Percentiles rank a stretch among this genome's conserved stretches.
Evolutionary conservation across 108 stramenopile species (phyloP).

Genomic region (Schizochytrium sp.): DNA sequence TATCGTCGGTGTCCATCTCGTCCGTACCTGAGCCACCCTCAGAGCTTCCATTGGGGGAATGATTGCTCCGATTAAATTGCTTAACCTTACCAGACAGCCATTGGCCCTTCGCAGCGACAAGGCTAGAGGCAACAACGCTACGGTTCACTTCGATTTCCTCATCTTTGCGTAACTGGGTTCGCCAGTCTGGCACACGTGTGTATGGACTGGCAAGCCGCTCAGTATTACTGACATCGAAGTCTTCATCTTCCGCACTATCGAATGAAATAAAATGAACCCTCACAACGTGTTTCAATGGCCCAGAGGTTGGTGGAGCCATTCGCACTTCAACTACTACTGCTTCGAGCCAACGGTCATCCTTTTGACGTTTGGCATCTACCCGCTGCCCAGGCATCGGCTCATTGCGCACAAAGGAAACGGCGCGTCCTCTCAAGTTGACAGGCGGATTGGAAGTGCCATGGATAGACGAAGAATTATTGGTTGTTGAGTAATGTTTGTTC

Average conservation of each 20-base stretch:
- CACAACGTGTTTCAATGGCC: not conserved
- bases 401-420: not conserved
- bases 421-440: not conserved
- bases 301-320: not conserved
- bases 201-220: conserved; percentile 35
- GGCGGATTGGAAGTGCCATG: not conserved
- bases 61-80: not conserved
- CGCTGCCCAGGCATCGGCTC: conserved; percentile 5
- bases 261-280: conserved; percentile 39
- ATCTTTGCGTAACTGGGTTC: conserved; percentile 55
- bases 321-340: not conserved
- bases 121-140: not conserved
- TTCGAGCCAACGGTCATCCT: conserved; percentile 15
- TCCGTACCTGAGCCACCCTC: conserved; percentile 14
- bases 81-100: conserved; percentile 52
- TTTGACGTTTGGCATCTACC: conserved; percentile 9
- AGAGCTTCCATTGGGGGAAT: not conserved
- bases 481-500: not conserved
- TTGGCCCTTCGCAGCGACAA: not conserved
- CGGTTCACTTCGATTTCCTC: conserved; percentile 42
- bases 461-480: not conserved
- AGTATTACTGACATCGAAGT: conserved; percentile 1
- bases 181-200: conserved; percentile 59
- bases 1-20: conserved; percentile 8
- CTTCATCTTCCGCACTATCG: not conserved